Evolutionary conservation across 331 rosid species (phyloP).

Genomic region (Arachis monticola): DNA sequence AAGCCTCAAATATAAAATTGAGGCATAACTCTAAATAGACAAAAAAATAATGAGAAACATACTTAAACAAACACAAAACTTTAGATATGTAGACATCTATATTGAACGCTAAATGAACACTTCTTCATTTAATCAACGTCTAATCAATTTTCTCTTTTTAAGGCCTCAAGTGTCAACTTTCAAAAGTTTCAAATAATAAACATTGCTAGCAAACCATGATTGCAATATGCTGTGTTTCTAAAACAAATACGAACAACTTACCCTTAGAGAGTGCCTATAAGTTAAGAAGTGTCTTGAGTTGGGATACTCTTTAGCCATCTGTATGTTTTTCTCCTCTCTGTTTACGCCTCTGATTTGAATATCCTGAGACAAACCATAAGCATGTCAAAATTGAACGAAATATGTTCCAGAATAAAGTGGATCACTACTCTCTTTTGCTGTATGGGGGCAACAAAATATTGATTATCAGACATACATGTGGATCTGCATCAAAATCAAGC

Average conservation of each 20-base stretch:
- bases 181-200: not conserved
- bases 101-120: slow-evolving; percentile 5
- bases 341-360: slow-evolving; percentile 94
- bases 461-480: slow-evolving; percentile 61
- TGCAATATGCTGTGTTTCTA: not conserved
- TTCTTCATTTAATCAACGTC: not conserved
- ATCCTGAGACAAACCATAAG: slow-evolving; percentile 59
- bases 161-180: slow-evolving; percentile 1
- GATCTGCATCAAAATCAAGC: slow-evolving; percentile 85
- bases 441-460: not conserved
- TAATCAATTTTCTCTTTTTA: not conserved
- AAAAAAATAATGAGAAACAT: slow-evolving; percentile 30
- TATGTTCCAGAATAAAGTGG: slow-evolving; percentile 13
- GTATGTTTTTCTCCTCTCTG: slow-evolving; percentile 90
- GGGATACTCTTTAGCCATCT: slow-evolving; percentile 84
- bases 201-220: not conserved
- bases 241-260: slow-evolving; percentile 37
- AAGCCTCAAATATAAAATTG: slow-evolving; percentile 87
- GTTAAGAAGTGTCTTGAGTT: slow-evolving; percentile 92
- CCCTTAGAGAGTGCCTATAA: slow-evolving; percentile 92
- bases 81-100: slow-evolving; percentile 5
- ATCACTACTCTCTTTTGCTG: no score
- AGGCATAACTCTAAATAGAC: slow-evolving; percentile 75
- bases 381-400: slow-evolving; percentile 24
- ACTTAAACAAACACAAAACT: not conserved